These are phyloP conservation scores for Thelephora aurantiotincta DNA, from an alignment of 768 basidiomycete genomes.

Conservation along the genomic window DNA sequence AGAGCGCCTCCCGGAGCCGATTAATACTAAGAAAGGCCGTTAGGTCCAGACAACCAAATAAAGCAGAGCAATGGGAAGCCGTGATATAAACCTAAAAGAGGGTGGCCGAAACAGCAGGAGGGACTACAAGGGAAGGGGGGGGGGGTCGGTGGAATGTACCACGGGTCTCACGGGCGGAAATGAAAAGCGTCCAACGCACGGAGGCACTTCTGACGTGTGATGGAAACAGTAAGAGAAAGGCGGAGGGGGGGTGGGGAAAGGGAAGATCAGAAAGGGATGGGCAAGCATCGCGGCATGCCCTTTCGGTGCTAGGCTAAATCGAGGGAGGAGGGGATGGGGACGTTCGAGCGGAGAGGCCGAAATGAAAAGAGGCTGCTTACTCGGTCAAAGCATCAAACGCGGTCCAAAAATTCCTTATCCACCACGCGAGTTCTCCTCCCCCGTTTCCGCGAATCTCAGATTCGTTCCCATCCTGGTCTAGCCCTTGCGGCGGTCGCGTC, in stretches of 20 bases:
- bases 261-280: background rate
- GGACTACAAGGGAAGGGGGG: no score
- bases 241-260: no score
- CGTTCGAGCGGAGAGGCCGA: background rate
- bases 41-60: no score
- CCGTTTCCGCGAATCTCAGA: constrained; percentile 15
- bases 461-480: constrained; percentile 9
- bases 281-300: background rate
- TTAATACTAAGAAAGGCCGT: constrained; percentile 34
- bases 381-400: constrained; percentile 86
- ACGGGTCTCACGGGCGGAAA: no score
- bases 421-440: constrained; percentile 51
- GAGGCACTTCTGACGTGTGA: background rate
- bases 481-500: constrained; percentile 4
- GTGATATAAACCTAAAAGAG: no score
- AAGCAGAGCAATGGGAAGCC: no score
- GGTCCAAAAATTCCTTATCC: constrained; percentile 89
- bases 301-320: background rate
- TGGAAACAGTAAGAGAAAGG: background rate
- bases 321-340: background rate
- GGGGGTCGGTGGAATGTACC: no score
- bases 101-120: no score
- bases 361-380: constrained; percentile 36
- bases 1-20: constrained; percentile 60
- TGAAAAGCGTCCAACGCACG: background rate